These are phyloP conservation scores for Choiromyces venosus DNA, from an alignment of 495 filamentous ascomycete genomes.

Conservation along the genomic window DNA sequence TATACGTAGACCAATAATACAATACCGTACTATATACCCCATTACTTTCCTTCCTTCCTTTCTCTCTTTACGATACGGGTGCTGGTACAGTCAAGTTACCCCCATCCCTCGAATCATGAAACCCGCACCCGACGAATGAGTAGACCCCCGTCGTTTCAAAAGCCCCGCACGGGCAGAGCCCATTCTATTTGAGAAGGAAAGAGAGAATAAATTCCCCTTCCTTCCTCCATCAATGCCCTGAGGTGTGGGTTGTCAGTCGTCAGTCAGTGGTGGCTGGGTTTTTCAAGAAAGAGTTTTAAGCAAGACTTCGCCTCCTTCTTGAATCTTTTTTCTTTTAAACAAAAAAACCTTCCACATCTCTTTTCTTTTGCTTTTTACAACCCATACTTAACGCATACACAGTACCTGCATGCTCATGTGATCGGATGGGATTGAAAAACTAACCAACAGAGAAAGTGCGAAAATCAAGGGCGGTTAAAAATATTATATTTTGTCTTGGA, in stretches of 20 bases:
- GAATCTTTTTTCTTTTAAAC: background rate
- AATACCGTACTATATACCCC: background rate
- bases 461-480: background rate
- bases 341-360: too few relatives aligned
- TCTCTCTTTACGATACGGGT: background rate
- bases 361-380: background rate
- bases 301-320: background rate
- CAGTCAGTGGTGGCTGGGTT: background rate
- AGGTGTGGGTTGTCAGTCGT: too few relatives aligned
- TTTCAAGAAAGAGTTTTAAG: background rate
- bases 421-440: background rate
- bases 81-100: too few relatives aligned
- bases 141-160: background rate
- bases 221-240: background rate
- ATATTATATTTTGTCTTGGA: background rate
- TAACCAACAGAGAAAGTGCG: background rate
- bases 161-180: background rate
- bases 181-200: background rate
- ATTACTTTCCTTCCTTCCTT: background rate
- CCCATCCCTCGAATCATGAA: background rate
- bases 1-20: background rate
- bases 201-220: background rate
- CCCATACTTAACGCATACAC: too few relatives aligned
- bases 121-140: background rate
- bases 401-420: background rate